Evolutionary conservation across 2,329 filamentous ascomycete species (phyloP), one percentile per base, ranked within the genome.

Genomic region (Nemania bipapillata): DNA sequence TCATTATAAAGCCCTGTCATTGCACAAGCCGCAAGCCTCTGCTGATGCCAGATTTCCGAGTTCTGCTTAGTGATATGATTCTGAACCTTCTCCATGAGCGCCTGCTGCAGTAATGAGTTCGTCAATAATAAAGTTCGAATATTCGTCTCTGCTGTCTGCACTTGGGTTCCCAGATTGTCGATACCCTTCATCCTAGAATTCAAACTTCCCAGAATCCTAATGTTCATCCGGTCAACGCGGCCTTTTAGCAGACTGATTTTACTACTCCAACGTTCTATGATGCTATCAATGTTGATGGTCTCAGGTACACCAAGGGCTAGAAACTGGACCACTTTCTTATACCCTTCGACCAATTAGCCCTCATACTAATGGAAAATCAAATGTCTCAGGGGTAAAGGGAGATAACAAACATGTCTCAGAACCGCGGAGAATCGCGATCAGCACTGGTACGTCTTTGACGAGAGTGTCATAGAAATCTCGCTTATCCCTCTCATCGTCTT

Each of bases 341-440:
- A 53, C 28, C 28, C 50, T 53, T 30, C 11, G 1, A 22, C 28
- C 6, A 8, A 20, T 53, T 20, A 35, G 17, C 28, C 8, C 20
- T 32, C 6, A 53, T 35, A 17, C 4, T 6, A 53, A 11, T 20
- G 17, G 3, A 24, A 24, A 6, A 35, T 0, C 7, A 53, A 9
- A 35, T 32, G 1, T 2, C 24, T 22, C 12, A 15, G 35, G 20
- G 2, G 15, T 20, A 53, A 20, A 8, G 28, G 4, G 22, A 53
- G 24, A 15, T 26, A 12, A 52, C 49, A 17, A 30, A 52, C 24
- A 52, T 52, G 49, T 4, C 5, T 52, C 49, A 32, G 49, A 52
- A 20, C 49, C 49, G 49, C 49, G 49, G 30, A 52, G 49, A 30
- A 52, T 52, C 17, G 50, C 26, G n/a, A 35, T 35, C 17, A 53